Base-by-base conservation (phyloP, 192 early-diverging fungal genomes). In the Umbelopsis sp. region DNA sequence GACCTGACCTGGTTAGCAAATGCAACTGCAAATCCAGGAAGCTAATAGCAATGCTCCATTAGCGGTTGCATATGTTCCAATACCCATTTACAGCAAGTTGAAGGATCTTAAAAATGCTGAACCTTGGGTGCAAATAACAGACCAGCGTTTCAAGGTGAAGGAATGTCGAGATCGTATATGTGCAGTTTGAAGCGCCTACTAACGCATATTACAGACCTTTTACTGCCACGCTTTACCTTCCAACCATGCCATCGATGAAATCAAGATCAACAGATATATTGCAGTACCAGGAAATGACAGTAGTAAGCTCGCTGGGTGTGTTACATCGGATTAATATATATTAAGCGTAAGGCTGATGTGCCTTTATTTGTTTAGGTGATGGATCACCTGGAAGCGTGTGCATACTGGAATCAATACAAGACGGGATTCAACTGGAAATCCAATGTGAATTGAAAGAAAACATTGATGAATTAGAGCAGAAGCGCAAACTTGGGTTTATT, bases 401-500 rank as follows among this genome's bases (percentile, higher is more conserved):
- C 4, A 4, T 6, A 29, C 32, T 62, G 1, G 26, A 62, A 31
- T 29, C 26, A 2, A 36, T 62, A 20, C 56, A 62, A 20, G 31
- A 62, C 26, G 56, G 56, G 12, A 32, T 31, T 20, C 16, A 20
- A 14, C 4, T 62, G 4, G 12, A 62, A 11, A 26, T 62, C n/a
- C 16, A 20, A 16, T 62, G 56, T 26, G 4, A 20, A 34, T 32
- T 62, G 31, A 62, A 62, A 16, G 56, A 62, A 20, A 62, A 62
- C 17, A 3, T 34, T 20, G 56, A 62, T 62, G 56, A 62, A n/a
- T 62, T 62, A 20, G 56, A 62, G n/a, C 56, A 62, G n/a, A 62
- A 34, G 31, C 56, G 31, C 7, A 62, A 1, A 20, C 26, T 62
- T 12, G 56, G 56, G 1, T 62, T 62, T 20, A 20, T 62, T 20